Conservation (phyloP, 2,329 filamentous ascomycete genomes). For the Sphaerulina musiva region DNA sequence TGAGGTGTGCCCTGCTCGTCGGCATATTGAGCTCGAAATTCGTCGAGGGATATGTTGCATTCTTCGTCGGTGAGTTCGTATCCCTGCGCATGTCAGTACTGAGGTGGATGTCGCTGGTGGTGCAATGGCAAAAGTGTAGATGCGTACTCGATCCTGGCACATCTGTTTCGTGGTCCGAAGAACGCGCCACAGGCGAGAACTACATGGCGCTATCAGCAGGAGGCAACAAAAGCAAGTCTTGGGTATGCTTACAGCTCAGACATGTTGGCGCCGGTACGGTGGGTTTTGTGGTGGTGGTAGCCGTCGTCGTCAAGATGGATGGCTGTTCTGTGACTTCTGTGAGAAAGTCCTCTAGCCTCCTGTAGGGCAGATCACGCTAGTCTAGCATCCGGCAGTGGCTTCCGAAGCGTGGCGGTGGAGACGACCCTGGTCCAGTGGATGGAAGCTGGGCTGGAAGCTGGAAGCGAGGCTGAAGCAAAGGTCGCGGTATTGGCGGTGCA, state of each 20-base stretch:
- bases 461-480: neutral
- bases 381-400: neutral
- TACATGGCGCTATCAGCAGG: conserved; percentile 10
- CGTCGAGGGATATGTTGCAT: conserved; percentile 75
- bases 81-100: conserved; percentile 53
- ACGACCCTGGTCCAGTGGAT: neutral
- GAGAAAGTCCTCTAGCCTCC: neutral
- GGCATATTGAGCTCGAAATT: conserved; percentile 67
- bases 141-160: conserved; percentile 72
- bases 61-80: conserved; percentile 90
- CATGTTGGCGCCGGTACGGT: conserved; percentile 27
- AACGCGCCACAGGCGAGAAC: conserved; percentile 78
- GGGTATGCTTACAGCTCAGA: conserved; percentile 22
- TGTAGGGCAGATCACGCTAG: neutral
- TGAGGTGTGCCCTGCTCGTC: conserved; percentile 67
- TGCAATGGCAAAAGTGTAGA: conserved; percentile 3
- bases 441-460: neutral
- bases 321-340: neutral
- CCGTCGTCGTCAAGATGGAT: neutral
- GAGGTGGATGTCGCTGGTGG: neutral
- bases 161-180: conserved; percentile 93
- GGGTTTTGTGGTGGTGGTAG: neutral
- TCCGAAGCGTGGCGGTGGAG: neutral
- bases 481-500: too few species aligned
- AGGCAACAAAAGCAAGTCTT: neutral